Conservation (phyloP, 495 filamentous ascomycete genomes). For the Evansstolkia leycettana region DNA sequence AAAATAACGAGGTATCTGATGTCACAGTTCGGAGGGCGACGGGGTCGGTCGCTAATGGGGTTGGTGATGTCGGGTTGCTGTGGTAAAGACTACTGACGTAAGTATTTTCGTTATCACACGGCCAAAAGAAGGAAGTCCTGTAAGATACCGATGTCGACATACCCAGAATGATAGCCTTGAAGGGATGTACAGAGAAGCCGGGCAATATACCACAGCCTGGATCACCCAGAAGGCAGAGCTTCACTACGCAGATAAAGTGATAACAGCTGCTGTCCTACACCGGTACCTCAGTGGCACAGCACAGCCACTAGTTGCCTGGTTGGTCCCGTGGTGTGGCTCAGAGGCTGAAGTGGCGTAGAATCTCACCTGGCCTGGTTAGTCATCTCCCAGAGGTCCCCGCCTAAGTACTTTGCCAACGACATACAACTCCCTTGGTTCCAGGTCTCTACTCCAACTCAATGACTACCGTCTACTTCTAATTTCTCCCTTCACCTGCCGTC, state of each 20-base stretch:
- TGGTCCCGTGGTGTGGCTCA: no score
- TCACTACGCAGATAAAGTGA: no score
- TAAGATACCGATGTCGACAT: background rate
- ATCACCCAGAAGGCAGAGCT: no score
- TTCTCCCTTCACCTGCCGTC: background rate
- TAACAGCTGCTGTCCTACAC: no score
- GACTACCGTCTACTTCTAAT: slow-evolving; percentile 1
- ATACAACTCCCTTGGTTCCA: background rate
- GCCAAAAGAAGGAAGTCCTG: background rate
- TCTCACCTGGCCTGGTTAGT: background rate
- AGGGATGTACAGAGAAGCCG: no score
- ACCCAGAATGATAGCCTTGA: no score
- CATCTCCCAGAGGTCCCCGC: background rate
- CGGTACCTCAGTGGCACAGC: no score
- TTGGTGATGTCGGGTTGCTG: background rate
- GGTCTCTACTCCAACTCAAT: background rate
- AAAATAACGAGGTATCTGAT: no score
- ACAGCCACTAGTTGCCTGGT: no score
- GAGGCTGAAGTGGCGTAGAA: background rate
- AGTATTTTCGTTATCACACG: background rate
- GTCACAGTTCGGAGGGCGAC: no score
- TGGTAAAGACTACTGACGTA: background rate
- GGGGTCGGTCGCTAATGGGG: no score
- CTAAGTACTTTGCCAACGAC: background rate
- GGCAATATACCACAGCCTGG: no score